Percentiles rank a stretch among this genome's conserved stretches.
Conservation (phyloP, 2,329 filamentous ascomycete genomes). For the Cercospora citrullina region DNA sequence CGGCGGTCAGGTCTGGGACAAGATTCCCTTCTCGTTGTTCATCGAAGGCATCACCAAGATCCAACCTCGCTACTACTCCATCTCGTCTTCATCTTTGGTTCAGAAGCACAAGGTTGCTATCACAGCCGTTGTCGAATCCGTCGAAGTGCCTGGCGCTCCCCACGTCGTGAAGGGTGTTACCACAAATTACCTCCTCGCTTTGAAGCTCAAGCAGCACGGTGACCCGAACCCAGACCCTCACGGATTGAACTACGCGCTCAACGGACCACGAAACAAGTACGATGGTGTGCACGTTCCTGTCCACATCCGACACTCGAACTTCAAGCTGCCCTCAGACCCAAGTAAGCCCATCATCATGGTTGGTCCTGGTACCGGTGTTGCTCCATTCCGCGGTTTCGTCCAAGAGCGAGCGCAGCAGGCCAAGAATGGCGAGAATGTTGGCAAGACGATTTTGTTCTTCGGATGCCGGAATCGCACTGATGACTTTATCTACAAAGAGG, state of each 20-base stretch:
- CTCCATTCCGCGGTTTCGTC: slow-evolving; percentile 91
- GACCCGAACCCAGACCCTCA: slow-evolving; percentile 79
- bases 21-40: slow-evolving; percentile 88
- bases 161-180: slow-evolving; percentile 89
- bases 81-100: slow-evolving; percentile 92
- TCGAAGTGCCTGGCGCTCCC: slow-evolving; percentile 71
- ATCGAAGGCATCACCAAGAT: slow-evolving; percentile 94
- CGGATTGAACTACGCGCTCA: slow-evolving; percentile 81
- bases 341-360: slow-evolving; percentile 94
- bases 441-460: slow-evolving; percentile 88
- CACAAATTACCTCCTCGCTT: slow-evolving; percentile 91
- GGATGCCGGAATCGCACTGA: slow-evolving; percentile 86
- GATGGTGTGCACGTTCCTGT: slow-evolving; percentile 93
- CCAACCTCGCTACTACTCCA: slow-evolving; percentile 98
- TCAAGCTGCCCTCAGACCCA: slow-evolving; percentile 95
- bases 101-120: slow-evolving; percentile 95
- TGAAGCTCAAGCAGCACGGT: slow-evolving; percentile 95
- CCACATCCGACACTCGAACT: slow-evolving; percentile 96
- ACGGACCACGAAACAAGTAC: slow-evolving; percentile 92
- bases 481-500: slow-evolving; percentile 87
- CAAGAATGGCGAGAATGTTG: slow-evolving; percentile 76
- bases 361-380: slow-evolving; percentile 93
- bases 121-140: slow-evolving; percentile 88
- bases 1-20: slow-evolving; percentile 74
- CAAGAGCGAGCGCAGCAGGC: slow-evolving; percentile 88